These are phyloP conservation scores for Excoecaria cochinchinensis DNA, from an alignment of 345 rosid species.

Conservation along the genomic window DNA sequence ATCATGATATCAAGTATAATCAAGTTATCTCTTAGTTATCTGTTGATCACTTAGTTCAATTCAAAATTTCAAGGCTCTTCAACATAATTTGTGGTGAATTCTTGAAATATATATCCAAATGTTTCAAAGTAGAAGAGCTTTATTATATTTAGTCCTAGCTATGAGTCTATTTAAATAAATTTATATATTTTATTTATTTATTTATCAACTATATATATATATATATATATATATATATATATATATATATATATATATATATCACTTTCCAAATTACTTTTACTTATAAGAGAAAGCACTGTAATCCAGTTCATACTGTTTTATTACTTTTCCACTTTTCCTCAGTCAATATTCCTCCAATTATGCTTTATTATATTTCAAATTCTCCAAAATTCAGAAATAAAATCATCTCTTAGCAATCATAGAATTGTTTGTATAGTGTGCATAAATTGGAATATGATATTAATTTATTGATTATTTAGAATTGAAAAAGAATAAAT, in stretches of 20 bases:
- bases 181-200: not conserved
- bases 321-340: not conserved
- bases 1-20: slow-evolving; percentile 35
- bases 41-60: too few species aligned
- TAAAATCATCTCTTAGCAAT: not conserved
- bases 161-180: too few species aligned
- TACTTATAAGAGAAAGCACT: not conserved
- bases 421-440: too few species aligned
- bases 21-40: not conserved
- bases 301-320: not conserved
- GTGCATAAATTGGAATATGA: too few species aligned
- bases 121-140: too few species aligned
- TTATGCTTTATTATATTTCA: not conserved
- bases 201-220: not conserved
- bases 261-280: not conserved
- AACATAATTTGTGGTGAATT: too few species aligned
- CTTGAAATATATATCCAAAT: too few species aligned
- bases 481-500: too few species aligned
- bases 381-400: not conserved
- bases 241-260: not conserved
- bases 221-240: not conserved
- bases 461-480: too few species aligned
- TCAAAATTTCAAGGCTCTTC: not conserved
- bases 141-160: too few species aligned
- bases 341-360: not conserved